These are phyloP conservation scores for Penicillium olsonii DNA, from an alignment of 2,329 filamentous ascomycete genomes.

Conservation along the genomic window DNA sequence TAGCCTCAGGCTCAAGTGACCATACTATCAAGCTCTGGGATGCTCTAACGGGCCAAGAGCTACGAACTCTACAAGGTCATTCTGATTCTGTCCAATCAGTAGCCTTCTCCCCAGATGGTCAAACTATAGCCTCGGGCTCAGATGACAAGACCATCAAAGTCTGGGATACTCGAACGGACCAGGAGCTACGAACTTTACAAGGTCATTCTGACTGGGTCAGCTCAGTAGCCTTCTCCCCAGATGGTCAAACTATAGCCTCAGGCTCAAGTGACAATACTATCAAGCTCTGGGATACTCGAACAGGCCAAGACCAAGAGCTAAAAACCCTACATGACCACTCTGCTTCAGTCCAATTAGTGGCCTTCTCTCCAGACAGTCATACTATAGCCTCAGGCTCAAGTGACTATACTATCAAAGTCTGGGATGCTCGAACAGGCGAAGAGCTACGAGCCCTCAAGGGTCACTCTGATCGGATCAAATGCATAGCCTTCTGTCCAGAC, in stretches of 20 bases:
- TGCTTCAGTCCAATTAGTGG: background rate
- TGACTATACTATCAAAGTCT: background rate
- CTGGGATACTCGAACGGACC: background rate
- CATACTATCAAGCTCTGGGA: background rate
- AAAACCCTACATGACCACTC: conserved; percentile 8
- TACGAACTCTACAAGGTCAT: background rate
- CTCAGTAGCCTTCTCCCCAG: conserved; percentile 22
- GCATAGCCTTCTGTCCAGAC: too few species aligned
- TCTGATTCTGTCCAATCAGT: background rate
- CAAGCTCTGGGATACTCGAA: conserved; percentile 16
- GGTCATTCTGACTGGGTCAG: conserved; percentile 12
- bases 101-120: background rate
- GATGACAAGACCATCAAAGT: background rate
- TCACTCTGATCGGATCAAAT: too few species aligned
- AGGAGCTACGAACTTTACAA: conserved; percentile 3
- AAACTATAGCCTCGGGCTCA: background rate
- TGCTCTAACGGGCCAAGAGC: too few species aligned
- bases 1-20: conserved; percentile 20
- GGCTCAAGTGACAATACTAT: conserved; percentile 18
- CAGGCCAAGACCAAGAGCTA: conserved; percentile 13
- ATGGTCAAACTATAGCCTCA: conserved; percentile 20
- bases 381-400: background rate
- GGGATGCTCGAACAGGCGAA: too few species aligned
- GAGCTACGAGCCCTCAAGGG: too few species aligned
- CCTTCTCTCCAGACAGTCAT: background rate